Evolutionary conservation across 2,329 filamentous ascomycete genomes (phyloP), one percentile per base, ranked within the genome.

Genomic region (Magnaporthales sp.): DNA sequence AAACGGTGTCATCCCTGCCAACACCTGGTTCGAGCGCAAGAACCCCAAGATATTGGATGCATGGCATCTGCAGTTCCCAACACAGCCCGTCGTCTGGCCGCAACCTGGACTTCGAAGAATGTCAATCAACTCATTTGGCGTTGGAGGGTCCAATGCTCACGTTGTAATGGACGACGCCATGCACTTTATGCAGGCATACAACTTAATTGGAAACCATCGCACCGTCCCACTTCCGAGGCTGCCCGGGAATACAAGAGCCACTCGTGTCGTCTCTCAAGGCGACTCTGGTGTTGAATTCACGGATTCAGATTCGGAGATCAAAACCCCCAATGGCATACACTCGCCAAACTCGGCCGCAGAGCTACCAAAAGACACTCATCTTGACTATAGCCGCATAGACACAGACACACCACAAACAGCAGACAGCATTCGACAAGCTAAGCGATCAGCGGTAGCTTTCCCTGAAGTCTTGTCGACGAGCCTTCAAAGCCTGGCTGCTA

Each of bases 121-220:
- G 51, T 70, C 68, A 64, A 70, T 77, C 38, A 75, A 75, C 66
- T 71, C 69, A 26, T 77, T 76, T 63, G 75, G 75, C 10, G 74
- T 70, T 66, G 75, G 75, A 22, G 75, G 75, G 9, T 71, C 70
- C 27, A 76, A 77, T 27, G 72, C 69, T 9, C 74, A 76, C 60
- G 68, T 70, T 15, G 70, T 72, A 54, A 51, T 74, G 22, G 71
- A 73, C 54, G 68, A 67, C 10, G 67, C 64, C 13, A 31, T 61
- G 7, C 46, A 62, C 51, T 66, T 64, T 29, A 15, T 66, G 9
- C 56, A 24, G 9, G 11, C 22, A 9, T 62, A 67, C n/a, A 22
- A 62, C 19, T n/a, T 68, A n/a, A 9, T 66, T 15, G 67, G 67
- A 22, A 64, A 51, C 26, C 67, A 68, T 54, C 67, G 67, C 10